Conservation (phyloP, 768 basidiomycete genomes). For the Boletus patriciae region DNA sequence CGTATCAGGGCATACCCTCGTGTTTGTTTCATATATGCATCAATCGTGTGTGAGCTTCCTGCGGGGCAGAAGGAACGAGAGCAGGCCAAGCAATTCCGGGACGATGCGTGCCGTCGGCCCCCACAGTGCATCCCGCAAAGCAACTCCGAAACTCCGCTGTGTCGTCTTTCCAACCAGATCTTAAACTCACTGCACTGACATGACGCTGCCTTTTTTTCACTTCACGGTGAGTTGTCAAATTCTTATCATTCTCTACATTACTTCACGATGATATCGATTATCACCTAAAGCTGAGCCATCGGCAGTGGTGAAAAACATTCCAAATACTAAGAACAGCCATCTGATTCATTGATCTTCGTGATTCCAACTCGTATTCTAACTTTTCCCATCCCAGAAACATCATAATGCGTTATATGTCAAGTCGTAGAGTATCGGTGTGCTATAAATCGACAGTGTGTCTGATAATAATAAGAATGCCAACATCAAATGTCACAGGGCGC, state of each 20-base stretch:
- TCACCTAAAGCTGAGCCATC: constrained; percentile 30
- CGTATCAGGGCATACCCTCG: too few species aligned
- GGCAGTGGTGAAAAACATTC: constrained; percentile 32
- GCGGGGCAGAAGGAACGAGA: too few species aligned
- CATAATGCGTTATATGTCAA: background rate
- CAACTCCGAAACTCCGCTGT: constrained; percentile 2
- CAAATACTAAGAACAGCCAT: constrained; percentile 39
- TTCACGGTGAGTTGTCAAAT: constrained; percentile 9
- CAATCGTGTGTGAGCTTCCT: too few species aligned
- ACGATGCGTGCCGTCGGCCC: too few species aligned
- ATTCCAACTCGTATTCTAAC: constrained; percentile 13
- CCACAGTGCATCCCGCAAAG: background rate
- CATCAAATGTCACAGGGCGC: background rate
- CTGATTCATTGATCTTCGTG: constrained; percentile 18
- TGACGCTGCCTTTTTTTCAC: background rate
- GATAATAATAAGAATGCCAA: background rate
- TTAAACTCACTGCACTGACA: too few species aligned
- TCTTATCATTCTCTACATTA: background rate
- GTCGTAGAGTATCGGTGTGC: background rate
- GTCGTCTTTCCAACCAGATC: background rate
- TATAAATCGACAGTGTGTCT: background rate
- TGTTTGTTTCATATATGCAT: too few species aligned
- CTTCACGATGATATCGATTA: constrained; percentile 22
- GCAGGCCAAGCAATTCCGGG: too few species aligned
- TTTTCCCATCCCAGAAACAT: constrained; percentile 5